A percentile compares a stretch with the other conserved stretches of the same genome.
Evolutionary conservation across 2,329 filamentous ascomycete species (phyloP).

Genomic region (Ophiocordyceps camponoti-rufipedis): DNA sequence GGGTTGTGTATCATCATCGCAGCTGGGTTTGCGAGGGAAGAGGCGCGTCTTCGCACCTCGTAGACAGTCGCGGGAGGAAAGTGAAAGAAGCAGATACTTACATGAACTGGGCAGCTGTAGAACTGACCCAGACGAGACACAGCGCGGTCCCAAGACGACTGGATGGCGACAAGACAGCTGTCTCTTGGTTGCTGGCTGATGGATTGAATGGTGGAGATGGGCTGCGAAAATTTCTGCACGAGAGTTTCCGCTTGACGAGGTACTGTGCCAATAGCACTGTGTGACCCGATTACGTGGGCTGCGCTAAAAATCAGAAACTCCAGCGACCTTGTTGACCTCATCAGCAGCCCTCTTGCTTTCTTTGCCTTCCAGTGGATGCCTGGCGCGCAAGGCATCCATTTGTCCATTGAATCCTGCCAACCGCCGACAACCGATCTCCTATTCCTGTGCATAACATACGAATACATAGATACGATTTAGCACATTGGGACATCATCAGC

Average conservation of each 20-base stretch:
- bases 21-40: conserved; percentile 6
- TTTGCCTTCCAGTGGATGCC: too few relatives aligned
- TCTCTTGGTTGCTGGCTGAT: not conserved
- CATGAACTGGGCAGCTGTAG: not conserved
- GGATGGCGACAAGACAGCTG: not conserved
- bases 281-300: not conserved
- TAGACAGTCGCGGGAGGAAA: not conserved
- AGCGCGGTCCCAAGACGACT: not conserved
- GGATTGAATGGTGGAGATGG: not conserved
- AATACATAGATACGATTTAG: too few relatives aligned
- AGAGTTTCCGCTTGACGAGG: not conserved
- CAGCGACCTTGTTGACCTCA: too few relatives aligned
- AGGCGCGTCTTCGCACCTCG: not conserved
- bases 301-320: too few relatives aligned
- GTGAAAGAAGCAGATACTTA: not conserved
- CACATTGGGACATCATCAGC: too few relatives aligned
- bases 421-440: too few relatives aligned
- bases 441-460: too few relatives aligned
- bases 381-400: too few relatives aligned
- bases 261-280: not conserved
- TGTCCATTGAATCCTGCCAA: too few relatives aligned
- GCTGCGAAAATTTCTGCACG: not conserved
- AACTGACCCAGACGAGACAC: not conserved
- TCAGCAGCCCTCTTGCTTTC: too few relatives aligned
- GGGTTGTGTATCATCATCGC: conserved; percentile 43